Conservation (phyloP, 2,329 filamentous ascomycete genomes). For the Lecanicillium sp. region DNA sequence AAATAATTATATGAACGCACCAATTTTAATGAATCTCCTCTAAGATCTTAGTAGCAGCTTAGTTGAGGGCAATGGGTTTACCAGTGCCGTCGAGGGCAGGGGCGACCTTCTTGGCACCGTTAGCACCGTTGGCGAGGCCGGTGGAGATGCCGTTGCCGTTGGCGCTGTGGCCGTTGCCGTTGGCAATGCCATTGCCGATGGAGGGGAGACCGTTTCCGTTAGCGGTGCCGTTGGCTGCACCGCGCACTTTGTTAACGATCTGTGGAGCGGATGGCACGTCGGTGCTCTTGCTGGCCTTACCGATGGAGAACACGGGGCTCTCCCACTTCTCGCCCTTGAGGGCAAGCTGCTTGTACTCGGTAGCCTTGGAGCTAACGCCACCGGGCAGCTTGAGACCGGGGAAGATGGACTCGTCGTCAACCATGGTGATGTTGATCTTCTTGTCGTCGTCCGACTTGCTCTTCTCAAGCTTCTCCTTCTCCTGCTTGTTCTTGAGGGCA, state of each 20-base stretch:
- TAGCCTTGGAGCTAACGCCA: conserved; percentile 88
- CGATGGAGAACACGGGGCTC: conserved; percentile 87
- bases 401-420: conserved; percentile 80
- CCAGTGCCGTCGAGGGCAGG: conserved; percentile 5
- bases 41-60: background rate
- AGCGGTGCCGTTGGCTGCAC: conserved; percentile 15
- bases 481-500: conserved; percentile 66
- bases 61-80: conserved; percentile 8
- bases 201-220: conserved; percentile 11
- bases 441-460: conserved; percentile 33
- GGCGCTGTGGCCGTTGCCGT: conserved; percentile 14
- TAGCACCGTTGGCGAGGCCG: conserved; percentile 14
- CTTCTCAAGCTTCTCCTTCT: conserved; percentile 55
- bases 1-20: conserved; percentile 5
- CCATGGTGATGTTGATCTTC: conserved; percentile 50
- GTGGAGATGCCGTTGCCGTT: conserved; percentile 14
- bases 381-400: conserved; percentile 73
- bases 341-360: conserved; percentile 84
- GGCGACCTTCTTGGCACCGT: conserved; percentile 4
- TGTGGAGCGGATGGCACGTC: conserved; percentile 60
- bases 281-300: conserved; percentile 64
- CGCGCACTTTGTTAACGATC: conserved; percentile 40
- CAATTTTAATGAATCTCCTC: background rate
- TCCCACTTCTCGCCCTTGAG: conserved; percentile 89
- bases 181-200: no score